Evolutionary conservation across 495 filamentous ascomycete species (phyloP).

Genomic region (Xylaria flabelliformis): DNA sequence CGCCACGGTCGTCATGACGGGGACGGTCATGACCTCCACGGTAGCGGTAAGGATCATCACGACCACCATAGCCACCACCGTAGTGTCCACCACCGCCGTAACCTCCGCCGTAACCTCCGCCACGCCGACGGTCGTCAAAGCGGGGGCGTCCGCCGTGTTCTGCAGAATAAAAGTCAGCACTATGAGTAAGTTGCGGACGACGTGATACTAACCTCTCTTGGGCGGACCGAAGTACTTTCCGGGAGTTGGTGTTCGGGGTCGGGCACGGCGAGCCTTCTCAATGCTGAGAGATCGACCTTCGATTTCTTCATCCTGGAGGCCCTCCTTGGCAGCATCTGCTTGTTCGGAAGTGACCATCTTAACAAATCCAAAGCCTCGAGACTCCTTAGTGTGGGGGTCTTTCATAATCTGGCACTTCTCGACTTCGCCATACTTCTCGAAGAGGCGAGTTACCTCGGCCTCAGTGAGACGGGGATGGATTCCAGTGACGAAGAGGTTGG

Average conservation of each 20-base stretch:
- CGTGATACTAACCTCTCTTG: slow-evolving; percentile 80
- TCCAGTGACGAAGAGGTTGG: slow-evolving; percentile 98
- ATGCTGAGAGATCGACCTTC: slow-evolving; percentile 97
- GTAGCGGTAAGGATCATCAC: slow-evolving; percentile 65
- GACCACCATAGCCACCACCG: slow-evolving; percentile 55
- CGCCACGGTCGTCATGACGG: slow-evolving; percentile 51
- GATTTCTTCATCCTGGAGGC: slow-evolving; percentile 91
- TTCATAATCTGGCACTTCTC: slow-evolving; percentile 99
- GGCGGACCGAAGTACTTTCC: slow-evolving; percentile 99
- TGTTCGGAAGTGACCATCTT: slow-evolving; percentile 95
- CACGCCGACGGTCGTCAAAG: slow-evolving; percentile 57
- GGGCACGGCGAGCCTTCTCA: slow-evolving; percentile 95
- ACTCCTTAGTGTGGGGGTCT: slow-evolving; percentile 97
- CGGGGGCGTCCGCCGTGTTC: slow-evolving; percentile 37
- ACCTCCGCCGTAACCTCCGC: slow-evolving; percentile 58
- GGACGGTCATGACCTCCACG: slow-evolving; percentile 54
- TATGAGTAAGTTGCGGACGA: not conserved
- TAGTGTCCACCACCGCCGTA: slow-evolving; percentile 55
- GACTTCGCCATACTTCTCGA: slow-evolving; percentile 97
- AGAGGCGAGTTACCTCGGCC: slow-evolving; percentile 88
- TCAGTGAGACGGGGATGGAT: slow-evolving; percentile 95
- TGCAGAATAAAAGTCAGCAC: slow-evolving; percentile 3
- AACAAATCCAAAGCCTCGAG: slow-evolving; percentile 98
- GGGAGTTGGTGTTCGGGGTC: slow-evolving; percentile 93
- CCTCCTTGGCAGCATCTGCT: slow-evolving; percentile 96